These are phyloP conservation scores for Phytopythium aichiense DNA, from an alignment of 352 stramenopile species.

Conservation along the genomic window DNA sequence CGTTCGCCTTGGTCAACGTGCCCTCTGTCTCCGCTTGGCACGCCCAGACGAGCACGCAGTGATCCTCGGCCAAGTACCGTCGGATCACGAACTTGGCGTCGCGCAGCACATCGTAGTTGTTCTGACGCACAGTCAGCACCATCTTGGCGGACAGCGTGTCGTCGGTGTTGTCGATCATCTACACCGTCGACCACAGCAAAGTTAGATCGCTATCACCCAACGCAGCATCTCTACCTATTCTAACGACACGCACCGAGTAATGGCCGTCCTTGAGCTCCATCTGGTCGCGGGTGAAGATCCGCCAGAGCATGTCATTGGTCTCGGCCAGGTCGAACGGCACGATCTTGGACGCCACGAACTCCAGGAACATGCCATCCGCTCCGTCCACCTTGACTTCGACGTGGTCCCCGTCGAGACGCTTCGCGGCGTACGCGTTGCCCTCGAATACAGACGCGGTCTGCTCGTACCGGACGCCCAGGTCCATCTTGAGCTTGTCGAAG, in stretches of 20 bases:
- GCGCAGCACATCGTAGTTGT: conserved; percentile 19
- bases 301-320: conserved; percentile 19
- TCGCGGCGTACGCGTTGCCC: conserved; percentile 9
- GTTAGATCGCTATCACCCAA: background rate
- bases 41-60: conserved; percentile 23
- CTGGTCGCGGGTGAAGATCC: conserved; percentile 16
- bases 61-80: conserved; percentile 16
- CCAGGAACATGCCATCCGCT: conserved; percentile 25
- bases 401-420: conserved; percentile 16
- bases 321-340: conserved; percentile 20
- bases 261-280: conserved; percentile 23
- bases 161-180: conserved; percentile 20
- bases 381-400: conserved; percentile 26
- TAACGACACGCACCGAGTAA: conserved; percentile 15
- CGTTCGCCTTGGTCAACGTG: conserved; percentile 19
- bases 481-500: conserved; percentile 13
- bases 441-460: conserved; percentile 14
- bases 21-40: conserved; percentile 24
- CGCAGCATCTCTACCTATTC: background rate
- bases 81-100: conserved; percentile 25
- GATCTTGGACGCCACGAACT: conserved; percentile 23
- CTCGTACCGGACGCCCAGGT: conserved; percentile 19
- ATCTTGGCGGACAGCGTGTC: conserved; percentile 29
- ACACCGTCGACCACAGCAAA: background rate
- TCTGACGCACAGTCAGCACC: conserved; percentile 20